phyloP scores from a whole-genome alignment of 2,329 filamentous ascomycete genomes.

The Neophaeococcomyces mojaviensis region DNA sequence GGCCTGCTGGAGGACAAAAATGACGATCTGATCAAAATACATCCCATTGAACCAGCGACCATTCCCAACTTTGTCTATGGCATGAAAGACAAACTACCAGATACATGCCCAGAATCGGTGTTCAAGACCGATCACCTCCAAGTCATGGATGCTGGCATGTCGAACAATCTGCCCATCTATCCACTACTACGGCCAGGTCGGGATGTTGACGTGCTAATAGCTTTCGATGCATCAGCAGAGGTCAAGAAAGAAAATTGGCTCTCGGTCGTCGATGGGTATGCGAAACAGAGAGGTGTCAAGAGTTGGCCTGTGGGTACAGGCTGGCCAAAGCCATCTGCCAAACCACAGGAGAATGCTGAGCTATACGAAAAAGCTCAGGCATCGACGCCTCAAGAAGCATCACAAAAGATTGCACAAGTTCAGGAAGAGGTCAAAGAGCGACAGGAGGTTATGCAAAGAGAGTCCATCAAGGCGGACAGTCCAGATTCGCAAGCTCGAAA shows the following conservation, averaged over 20 bases:
- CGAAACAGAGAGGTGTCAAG: conserved; percentile 77
- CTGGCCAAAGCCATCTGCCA: conserved; percentile 65
- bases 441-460: conserved; percentile 28
- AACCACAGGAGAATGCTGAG: conserved; percentile 52
- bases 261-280: conserved; percentile 87
- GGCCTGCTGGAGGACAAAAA: conserved; percentile 74
- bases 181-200: conserved; percentile 81
- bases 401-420: conserved; percentile 57
- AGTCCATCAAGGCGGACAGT: conserved; percentile 38
- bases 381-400: conserved; percentile 51
- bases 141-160: conserved; percentile 97
- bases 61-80: conserved; percentile 85
- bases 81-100: conserved; percentile 67
- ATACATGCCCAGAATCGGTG: conserved; percentile 70
- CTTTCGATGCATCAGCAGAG: conserved; percentile 91
- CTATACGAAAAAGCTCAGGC: conserved; percentile 64
- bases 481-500: conserved; percentile 27
- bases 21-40: conserved; percentile 79
- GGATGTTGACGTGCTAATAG: conserved; percentile 80
- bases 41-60: conserved; percentile 84
- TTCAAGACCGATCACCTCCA: conserved; percentile 64
- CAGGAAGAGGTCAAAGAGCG: conserved; percentile 28
- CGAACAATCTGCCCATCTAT: conserved; percentile 94
- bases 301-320: conserved; percentile 94
- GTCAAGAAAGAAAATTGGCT: conserved; percentile 95